Base-by-base conservation (phyloP, 352 stramenopile genomes). In the Pythium pyrilobum region DNA sequence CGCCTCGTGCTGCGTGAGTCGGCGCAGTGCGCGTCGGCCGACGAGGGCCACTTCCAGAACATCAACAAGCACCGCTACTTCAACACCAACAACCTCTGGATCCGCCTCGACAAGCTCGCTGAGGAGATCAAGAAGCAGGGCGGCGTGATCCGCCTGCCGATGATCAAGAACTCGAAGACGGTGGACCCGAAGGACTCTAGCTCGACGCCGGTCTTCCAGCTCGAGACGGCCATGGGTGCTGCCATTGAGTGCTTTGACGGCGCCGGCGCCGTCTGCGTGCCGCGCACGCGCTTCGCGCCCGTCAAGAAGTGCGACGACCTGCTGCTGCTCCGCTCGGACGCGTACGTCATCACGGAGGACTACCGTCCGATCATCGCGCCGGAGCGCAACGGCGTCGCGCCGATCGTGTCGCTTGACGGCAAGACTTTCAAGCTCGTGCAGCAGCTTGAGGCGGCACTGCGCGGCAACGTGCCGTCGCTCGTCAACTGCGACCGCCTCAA, bases 341-440 rank as follows among this genome's bases (percentile, higher is more conserved):
- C 96, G 8, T 99, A 99, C 77, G 70, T 98, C 16, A 92, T 99
- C 59, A 98, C 92, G 42, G 86, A 98, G 46, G 85, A 97, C 67
- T 96, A 95, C 74, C 92, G 91, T 44, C 93, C 96, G 13, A 78
- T 99, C 29, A 79, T 99, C 42, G 97, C 97, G 41, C 95, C 95
- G n/a, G 80, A 95, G 63, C 96, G 93, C 64, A 87, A 97, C 52
- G 89, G 88, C 32, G 74, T 88, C n/a, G 96, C 96, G n/a, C 96
- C 97, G 23, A 87, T 98, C 25, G 92, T 99, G 34, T 67, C 72
- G 13, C 77, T 99, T 24, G 97, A 99, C 67, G 85, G 80, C 44
- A 99, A 99, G 77, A 96, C 98, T 51, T 99, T 98, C 81, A 99
- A 99, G 77, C 71, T 99, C 24, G 96, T 99, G 55, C 92, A 97